phyloP scores from a whole-genome alignment of 148 eudicot genomes.

The Rhododendron williamsianum region DNA sequence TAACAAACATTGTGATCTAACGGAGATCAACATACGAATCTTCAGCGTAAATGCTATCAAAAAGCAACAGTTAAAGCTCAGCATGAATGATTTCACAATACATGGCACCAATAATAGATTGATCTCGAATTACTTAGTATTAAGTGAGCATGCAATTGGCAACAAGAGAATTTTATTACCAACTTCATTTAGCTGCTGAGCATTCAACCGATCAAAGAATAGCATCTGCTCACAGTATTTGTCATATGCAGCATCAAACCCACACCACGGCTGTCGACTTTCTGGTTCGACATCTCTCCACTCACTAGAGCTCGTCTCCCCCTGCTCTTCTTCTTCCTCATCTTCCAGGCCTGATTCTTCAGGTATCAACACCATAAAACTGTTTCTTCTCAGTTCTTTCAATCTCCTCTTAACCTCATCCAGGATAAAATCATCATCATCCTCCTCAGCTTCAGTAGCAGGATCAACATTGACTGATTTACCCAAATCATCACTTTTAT shows the following conservation, averaged over 20 bases:
- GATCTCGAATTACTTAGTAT: background rate
- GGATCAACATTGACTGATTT: slow-evolving; percentile 47
- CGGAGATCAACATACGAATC: background rate
- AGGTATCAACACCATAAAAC: slow-evolving; percentile 93
- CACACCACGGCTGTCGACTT: slow-evolving; percentile 69
- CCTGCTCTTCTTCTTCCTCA: slow-evolving; percentile 60
- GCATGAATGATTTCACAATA: background rate
- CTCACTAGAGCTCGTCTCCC: slow-evolving; percentile 70
- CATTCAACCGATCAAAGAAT: slow-evolving; percentile 65
- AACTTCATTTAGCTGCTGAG: slow-evolving; percentile 71
- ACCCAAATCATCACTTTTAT: slow-evolving; percentile 33
- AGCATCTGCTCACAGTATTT: slow-evolving; percentile 86
- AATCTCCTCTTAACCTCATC: slow-evolving; percentile 89
- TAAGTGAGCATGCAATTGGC: slow-evolving; percentile 6
- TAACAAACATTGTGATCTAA: background rate
- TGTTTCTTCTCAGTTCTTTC: slow-evolving; percentile 87
- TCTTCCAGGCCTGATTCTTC: slow-evolving; percentile 54
- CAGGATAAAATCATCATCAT: slow-evolving; percentile 85
- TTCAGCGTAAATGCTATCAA: background rate
- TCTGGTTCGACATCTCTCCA: slow-evolving; percentile 71
- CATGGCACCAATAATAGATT: background rate
- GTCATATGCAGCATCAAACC: slow-evolving; percentile 72
- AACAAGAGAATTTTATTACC: slow-evolving; percentile 38
- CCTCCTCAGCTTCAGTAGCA: slow-evolving; percentile 54
- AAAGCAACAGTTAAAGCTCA: background rate